Evolutionary conservation across 164 flowering plant genomes (phyloP), one percentile per base, ranked within the genome.

Genomic region (Tetracentron sinense): DNA sequence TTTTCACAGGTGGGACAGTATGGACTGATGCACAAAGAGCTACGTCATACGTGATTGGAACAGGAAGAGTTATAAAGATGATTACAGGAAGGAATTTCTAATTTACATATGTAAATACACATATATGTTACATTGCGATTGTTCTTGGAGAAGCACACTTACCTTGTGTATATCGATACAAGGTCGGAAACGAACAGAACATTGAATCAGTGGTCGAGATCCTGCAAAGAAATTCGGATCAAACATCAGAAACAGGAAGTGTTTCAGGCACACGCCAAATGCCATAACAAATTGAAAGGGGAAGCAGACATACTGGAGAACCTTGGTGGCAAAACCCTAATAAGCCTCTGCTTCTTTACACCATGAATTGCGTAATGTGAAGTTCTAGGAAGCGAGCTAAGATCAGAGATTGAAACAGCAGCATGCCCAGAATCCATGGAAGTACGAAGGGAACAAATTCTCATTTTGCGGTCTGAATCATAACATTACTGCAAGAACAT

Each of bases 121-220:
- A n/a, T 17, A 50, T 0, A 10, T 4, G 3, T 5, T 8, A 42
- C 52, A 31, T 20, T 35, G 16, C 11, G 6, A 17, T 20, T 42
- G 19, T 44, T 17, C 42, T 7, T 25, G n/a, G 6, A 49, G 29
- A 1, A 56, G 60, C 21, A 54, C 33, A 26, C 50, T 16, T 58
- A 87, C 98, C 95, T 90, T 87, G 78, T 94, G 98, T 66, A 94
- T 89, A 57, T 94, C 98, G 42, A 94, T 90, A 81, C 98, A 94
- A 27, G 98, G 98, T 12, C 97, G 88, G 69, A 94, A 94, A 27
- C 72, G 76, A 64, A 87, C 89, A 12, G 79, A 78, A 54, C 92
- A 89, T 0, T 50, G 65, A 15, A 83, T 44, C 15, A 73, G 61
- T n/a, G 65, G 30, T 51, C 61, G 63, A 56, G 69, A 57, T 54